phyloP scores from a whole-genome alignment of 441 rosid genomes.

The Rhodomyrtus psidioides region DNA sequence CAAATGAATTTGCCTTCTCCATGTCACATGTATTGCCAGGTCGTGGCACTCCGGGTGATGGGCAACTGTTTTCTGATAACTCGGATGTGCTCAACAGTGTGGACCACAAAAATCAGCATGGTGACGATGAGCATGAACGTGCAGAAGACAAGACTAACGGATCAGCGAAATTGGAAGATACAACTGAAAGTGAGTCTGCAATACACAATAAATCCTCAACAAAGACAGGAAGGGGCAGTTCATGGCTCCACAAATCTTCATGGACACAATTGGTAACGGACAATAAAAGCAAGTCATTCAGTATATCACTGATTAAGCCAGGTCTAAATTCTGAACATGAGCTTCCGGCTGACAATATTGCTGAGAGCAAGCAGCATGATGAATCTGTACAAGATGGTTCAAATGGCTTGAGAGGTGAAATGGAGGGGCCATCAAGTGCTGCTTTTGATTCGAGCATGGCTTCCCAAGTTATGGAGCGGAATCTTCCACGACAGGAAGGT shows the following conservation, averaged over 20 bases:
- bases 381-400: constrained; percentile 6
- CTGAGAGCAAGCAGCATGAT: constrained; percentile 12
- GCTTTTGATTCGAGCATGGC: neutral
- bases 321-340: constrained; percentile 16
- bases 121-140: neutral
- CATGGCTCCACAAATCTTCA: constrained; percentile 73
- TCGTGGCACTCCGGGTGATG: constrained; percentile 16
- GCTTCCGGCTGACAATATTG: constrained; percentile 5
- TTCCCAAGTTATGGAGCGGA: neutral
- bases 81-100: neutral
- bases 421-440: constrained; percentile 1
- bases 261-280: constrained; percentile 75
- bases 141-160: neutral
- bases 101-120: constrained; percentile 9
- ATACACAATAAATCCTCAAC: constrained; percentile 6
- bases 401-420: neutral
- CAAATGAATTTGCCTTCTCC: constrained; percentile 23
- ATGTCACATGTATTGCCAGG: constrained; percentile 38
- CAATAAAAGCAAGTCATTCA: constrained; percentile 35
- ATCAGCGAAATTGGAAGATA: constrained; percentile 5
- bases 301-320: constrained; percentile 57
- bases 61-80: constrained; percentile 11
- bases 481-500: neutral
- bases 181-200: constrained; percentile 14
- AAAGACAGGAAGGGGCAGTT: constrained; percentile 48